Percentiles rank a stretch among this genome's conserved stretches.
phyloP scores from a whole-genome alignment of 495 filamentous ascomycete species.

The Diplogelasinospora grovesii region DNA sequence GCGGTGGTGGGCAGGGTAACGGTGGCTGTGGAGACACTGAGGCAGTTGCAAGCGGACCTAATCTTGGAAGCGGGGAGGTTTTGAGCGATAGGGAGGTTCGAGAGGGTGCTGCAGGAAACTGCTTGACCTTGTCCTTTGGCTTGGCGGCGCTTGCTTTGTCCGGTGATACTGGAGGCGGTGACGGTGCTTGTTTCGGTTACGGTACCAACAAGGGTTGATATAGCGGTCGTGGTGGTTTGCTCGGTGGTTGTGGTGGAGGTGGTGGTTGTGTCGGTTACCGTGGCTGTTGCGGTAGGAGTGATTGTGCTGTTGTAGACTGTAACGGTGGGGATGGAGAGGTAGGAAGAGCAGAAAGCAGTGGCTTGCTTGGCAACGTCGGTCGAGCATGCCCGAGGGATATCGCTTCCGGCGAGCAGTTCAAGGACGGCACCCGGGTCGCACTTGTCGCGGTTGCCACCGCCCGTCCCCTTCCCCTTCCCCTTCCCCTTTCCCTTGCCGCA shows the following conservation, averaged over 20 bases:
- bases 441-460: too few species aligned
- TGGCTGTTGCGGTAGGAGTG: background rate
- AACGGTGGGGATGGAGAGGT: constrained; percentile 1
- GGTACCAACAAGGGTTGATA: background rate
- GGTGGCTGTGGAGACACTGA: constrained; percentile 1
- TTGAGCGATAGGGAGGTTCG: too few species aligned
- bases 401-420: too few species aligned
- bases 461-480: too few species aligned
- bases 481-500: too few species aligned
- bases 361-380: constrained; percentile 1
- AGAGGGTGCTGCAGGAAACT: too few species aligned
- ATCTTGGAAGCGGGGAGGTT: constrained; percentile 2
- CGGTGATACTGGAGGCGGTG: background rate
- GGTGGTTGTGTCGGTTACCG: background rate
- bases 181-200: background rate
- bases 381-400: too few species aligned
- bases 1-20: background rate
- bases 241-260: background rate
- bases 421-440: too few species aligned
- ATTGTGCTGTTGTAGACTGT: background rate
- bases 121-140: too few species aligned
- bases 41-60: constrained; percentile 2
- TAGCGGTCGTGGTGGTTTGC: background rate
- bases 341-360: background rate
- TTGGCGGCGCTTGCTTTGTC: background rate